Base-by-base conservation (phyloP, 352 stramenopile species). In the Pythium myriotylum region DNA sequence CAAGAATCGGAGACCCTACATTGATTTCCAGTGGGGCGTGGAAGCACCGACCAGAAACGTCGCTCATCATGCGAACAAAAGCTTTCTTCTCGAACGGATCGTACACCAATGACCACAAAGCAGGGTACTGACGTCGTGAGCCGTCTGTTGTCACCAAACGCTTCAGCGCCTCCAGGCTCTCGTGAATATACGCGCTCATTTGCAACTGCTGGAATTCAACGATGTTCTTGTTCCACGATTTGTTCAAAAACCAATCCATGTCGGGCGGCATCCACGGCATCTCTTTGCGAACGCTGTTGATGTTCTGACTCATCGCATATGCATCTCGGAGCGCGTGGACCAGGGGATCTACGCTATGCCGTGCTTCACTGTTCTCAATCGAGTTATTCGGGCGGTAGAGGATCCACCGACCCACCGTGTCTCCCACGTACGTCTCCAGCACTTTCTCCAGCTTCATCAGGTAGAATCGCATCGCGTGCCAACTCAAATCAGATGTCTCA, bases 391-490 rank as follows among this genome's bases (percentile, higher is more conserved):
- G 22, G 10, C 2, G 5, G 2, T 41, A 19, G 0, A 60, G 17
- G 20, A 54, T 17, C 24, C 43, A 53, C 4, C 60, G 52, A 10
- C 41, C 43, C 2, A 68, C 46, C 3, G 19, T 14, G 1, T 48
- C 19, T 7, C 53, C 53, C 1, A 29, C 19, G 35, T 68, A 68
- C 19, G 8, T 16, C n/a, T 54, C 61, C 7, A 68, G 54, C 16
- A 68, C 54, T n/a, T 49, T 68, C 41, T 68, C 61, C 26, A 63
- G 48, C 19, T 40, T 54, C 48, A 63, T 59, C 49, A 63, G 22
- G 40, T 54, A 64, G 41, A 63, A 56, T 4, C 41, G 47, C 19
- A 68, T 39, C 14, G 37, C 54, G 19, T 42, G 20, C 54, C 54
- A 62, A n/a, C 17, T 53, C 1, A 39, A n/a, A 0, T 43, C 27